These are phyloP conservation scores for Aspergillus eucalypticola DNA, from an alignment of 2,329 filamentous ascomycete species.

Conservation along the genomic window DNA sequence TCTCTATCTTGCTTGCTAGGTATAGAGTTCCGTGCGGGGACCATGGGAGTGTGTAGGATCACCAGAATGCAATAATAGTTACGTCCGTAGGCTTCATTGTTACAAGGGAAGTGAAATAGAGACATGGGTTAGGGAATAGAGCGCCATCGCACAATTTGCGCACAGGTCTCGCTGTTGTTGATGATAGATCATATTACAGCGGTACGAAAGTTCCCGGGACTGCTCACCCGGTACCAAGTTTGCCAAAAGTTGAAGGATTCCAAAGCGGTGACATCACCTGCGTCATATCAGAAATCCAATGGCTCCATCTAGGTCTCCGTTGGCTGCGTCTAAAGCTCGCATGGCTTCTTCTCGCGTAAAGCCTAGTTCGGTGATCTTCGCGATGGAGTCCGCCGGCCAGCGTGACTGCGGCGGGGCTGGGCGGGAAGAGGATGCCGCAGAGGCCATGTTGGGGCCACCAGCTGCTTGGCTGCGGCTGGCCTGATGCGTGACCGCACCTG, in stretches of 20 bases:
- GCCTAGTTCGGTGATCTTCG: conserved; percentile 74
- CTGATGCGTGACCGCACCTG: conserved; percentile 63
- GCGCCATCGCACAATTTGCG: conserved; percentile 3
- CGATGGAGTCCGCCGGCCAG: conserved; percentile 65
- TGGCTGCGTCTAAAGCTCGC: conserved; percentile 76
- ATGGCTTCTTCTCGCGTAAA: conserved; percentile 75
- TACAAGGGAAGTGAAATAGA: not conserved
- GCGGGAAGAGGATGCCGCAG: conserved; percentile 24
- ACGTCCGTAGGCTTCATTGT: conserved; percentile 3
- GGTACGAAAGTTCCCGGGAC: conserved; percentile 7
- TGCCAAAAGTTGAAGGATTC: not conserved
- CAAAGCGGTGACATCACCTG: conserved; percentile 10
- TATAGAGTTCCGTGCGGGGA: not conserved
- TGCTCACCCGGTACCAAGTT: conserved; percentile 1
- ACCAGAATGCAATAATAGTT: not conserved
- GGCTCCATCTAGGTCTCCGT: conserved; percentile 85
- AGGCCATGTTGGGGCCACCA: conserved; percentile 18
- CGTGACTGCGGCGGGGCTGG: conserved; percentile 34
- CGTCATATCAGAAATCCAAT: conserved; percentile 70
- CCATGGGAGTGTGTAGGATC: not conserved
- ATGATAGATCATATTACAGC: conserved; percentile 8
- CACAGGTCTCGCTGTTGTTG: not conserved
- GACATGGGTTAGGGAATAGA: not conserved
- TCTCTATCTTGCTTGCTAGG: conserved; percentile 2
- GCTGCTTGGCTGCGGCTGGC: conserved; percentile 25